These are phyloP conservation scores for Rhodosporidiobolus sp. DNA, from an alignment of 768 basidiomycete genomes.

Conservation along the genomic window DNA sequence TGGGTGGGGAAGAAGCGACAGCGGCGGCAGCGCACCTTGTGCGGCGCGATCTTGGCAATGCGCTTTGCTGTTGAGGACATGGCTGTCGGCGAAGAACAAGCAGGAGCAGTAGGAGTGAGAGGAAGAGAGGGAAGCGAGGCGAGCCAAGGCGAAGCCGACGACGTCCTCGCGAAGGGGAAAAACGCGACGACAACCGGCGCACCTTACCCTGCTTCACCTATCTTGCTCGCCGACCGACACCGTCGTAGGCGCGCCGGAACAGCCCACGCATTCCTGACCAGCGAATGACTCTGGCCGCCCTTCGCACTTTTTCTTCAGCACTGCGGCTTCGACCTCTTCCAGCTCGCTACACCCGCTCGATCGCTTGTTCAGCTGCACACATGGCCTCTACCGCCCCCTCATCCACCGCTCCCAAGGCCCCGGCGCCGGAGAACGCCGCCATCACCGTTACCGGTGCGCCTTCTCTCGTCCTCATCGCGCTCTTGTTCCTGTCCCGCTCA, in stretches of 20 bases:
- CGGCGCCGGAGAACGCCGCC: slow-evolving; percentile 4
- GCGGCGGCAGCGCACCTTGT: slow-evolving; percentile 6
- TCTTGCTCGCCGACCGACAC: no score
- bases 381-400: background rate
- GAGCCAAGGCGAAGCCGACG: no score
- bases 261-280: no score
- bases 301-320: no score
- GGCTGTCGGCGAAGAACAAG: background rate
- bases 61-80: background rate
- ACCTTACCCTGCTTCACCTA: no score
- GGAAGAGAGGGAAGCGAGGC: background rate
- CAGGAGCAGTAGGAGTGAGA: background rate
- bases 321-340: no score
- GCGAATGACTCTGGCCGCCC: no score
- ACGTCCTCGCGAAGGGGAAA: no score
- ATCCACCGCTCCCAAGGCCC: slow-evolving; percentile 4
- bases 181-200: no score
- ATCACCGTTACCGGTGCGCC: slow-evolving; percentile 49
- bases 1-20: background rate
- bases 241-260: no score
- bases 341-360: background rate
- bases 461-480: slow-evolving; percentile 73
- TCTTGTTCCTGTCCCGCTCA: slow-evolving; percentile 58
- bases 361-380: background rate
- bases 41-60: background rate